Percentiles rank a stretch among this genome's conserved stretches.
phyloP scores from a whole-genome alignment of 2,329 filamentous ascomycete species.

The Diaporthe australafricana region DNA sequence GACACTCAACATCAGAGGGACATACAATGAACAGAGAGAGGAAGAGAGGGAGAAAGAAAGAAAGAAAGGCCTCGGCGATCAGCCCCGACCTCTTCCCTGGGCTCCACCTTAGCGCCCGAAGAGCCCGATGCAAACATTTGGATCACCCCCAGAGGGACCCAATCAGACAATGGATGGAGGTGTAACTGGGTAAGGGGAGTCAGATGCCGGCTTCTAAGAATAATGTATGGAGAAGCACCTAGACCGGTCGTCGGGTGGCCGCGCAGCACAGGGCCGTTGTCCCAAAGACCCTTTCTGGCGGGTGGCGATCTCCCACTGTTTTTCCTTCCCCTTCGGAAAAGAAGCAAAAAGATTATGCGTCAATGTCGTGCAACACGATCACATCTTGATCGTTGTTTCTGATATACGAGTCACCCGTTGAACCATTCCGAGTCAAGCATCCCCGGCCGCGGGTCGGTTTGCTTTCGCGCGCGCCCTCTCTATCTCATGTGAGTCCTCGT shows the following conservation, averaged over 20 bases:
- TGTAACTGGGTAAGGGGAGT: constrained; percentile 20
- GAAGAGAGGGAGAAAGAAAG: background rate
- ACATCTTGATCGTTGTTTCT: constrained; percentile 19
- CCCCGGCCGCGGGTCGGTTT: background rate
- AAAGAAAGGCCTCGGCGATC: background rate
- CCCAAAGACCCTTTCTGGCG: background rate
- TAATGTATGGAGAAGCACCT: background rate
- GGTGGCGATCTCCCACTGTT: background rate
- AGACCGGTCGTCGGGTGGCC: constrained; percentile 2
- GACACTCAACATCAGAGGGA: background rate
- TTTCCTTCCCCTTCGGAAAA: background rate
- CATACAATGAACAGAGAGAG: background rate
- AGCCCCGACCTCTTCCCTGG: background rate
- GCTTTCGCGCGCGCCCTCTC: no score
- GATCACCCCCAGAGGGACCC: background rate
- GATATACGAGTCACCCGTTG: constrained; percentile 19
- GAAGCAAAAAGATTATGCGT: constrained; percentile 5
- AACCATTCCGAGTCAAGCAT: constrained; percentile 1
- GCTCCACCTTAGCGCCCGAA: background rate
- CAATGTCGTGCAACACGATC: constrained; percentile 10
- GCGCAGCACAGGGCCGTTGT: background rate
- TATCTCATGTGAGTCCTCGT: background rate
- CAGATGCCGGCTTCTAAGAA: constrained; percentile 22
- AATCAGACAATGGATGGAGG: background rate
- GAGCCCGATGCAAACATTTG: background rate